Conservation (phyloP, 805 yeast genomes). For the Candida verbasci region DNA sequence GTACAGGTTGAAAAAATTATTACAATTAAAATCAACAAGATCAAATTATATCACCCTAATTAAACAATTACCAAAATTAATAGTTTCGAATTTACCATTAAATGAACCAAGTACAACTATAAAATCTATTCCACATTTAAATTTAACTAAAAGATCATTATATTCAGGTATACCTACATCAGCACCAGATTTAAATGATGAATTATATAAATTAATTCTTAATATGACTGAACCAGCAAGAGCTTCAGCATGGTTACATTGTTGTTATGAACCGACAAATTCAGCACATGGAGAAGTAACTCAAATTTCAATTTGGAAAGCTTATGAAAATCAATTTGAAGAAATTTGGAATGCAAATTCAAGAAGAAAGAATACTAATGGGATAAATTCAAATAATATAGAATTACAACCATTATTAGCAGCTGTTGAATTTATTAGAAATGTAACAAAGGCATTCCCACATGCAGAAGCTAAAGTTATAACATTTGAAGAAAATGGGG, state of each 20-base stretch:
- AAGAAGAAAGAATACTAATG: conserved; percentile 7
- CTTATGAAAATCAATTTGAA: conserved; percentile 85
- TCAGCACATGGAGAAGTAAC: conserved; percentile 71
- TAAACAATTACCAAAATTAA: conserved; percentile 59
- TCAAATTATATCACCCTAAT: conserved; percentile 49
- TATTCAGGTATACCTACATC: conserved; percentile 50
- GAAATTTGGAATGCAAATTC: conserved; percentile 48
- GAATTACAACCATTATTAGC: conserved; percentile 55
- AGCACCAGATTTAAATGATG: conserved; percentile 57
- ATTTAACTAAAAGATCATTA: conserved; percentile 49
- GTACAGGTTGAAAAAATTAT: conserved; percentile 44
- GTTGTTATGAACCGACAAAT: conserved; percentile 70
- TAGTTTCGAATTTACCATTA: conserved; percentile 28
- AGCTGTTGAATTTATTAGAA: conserved; percentile 95
- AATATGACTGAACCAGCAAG: conserved; percentile 78
- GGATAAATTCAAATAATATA: conserved; percentile 14
- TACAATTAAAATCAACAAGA: conserved; percentile 40
- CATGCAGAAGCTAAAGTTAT: conserved; percentile 92
- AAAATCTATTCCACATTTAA: conserved; percentile 18
- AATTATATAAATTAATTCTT: conserved; percentile 56
- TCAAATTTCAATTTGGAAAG: conserved; percentile 92
- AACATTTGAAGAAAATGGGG: conserved; percentile 23
- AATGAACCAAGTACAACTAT: conserved; percentile 25
- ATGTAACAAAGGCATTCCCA: conserved; percentile 84
- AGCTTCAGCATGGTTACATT: conserved; percentile 92